Evolutionary conservation across 208 protist species (phyloP).

Genomic region (Crithidia acanthocephali): DNA sequence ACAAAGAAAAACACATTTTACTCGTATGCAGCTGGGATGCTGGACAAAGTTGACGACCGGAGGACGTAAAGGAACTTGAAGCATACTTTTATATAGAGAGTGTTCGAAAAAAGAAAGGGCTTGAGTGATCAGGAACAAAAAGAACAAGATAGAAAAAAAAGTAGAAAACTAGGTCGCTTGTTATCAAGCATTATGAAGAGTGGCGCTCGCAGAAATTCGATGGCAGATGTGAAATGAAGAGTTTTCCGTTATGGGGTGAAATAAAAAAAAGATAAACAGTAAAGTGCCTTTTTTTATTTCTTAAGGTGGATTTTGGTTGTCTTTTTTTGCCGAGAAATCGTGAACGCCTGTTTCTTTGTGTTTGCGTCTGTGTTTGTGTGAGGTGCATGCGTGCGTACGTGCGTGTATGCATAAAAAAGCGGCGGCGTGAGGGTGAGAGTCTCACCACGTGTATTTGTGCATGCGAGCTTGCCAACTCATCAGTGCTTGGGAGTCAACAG

Average conservation of each 20-base stretch:
- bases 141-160: conserved; percentile 10
- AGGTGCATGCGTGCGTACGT: not conserved
- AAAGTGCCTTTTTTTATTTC: conserved; percentile 21
- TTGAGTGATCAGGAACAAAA: not conserved
- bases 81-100: conserved; percentile 6
- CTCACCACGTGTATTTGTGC: not conserved
- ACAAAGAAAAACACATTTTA: not conserved
- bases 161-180: conserved; percentile 7
- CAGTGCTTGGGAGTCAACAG: conserved; percentile 18
- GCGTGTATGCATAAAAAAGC: not conserved
- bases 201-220: conserved; percentile 8
- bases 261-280: conserved; percentile 24
- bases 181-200: not conserved
- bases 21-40: not conserved
- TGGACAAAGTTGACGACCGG: conserved; percentile 11
- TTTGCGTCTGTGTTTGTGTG: not conserved
- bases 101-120: not conserved
- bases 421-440: too few relatives aligned
- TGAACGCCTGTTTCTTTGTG: not conserved
- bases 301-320: not conserved
- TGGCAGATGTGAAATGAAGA: conserved; percentile 4
- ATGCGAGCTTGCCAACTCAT: not conserved
- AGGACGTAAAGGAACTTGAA: conserved; percentile 2
- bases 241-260: conserved; percentile 1
- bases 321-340: not conserved